Evolutionary conservation across 2,329 filamentous ascomycete genomes (phyloP).

Genomic region (Cucurbitaria berberidis): DNA sequence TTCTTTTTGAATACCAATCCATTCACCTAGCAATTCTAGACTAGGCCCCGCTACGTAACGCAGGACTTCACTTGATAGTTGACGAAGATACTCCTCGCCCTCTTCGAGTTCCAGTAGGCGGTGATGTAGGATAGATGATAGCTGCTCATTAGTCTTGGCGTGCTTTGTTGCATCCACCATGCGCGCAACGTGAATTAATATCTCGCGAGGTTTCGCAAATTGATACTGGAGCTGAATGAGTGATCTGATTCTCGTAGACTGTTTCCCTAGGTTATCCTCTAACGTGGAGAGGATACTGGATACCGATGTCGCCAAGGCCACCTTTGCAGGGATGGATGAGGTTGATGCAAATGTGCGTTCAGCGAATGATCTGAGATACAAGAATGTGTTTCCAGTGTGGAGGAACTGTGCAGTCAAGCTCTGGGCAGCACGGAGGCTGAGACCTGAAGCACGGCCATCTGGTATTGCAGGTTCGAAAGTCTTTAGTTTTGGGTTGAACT

Average conservation of each 20-base stretch:
- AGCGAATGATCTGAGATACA: conserved; percentile 45
- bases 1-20: conserved; percentile 70
- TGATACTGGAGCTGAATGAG: conserved; percentile 51
- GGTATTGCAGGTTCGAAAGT: conserved; percentile 59
- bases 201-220: conserved; percentile 55
- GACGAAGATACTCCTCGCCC: conserved; percentile 65
- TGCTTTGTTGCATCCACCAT: conserved; percentile 57
- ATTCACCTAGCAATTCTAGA: conserved; percentile 71
- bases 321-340: conserved; percentile 46
- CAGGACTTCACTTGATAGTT: conserved; percentile 71
- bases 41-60: conserved; percentile 68
- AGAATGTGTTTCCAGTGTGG: conserved; percentile 45
- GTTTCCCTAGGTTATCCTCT: conserved; percentile 48
- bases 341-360: conserved; percentile 45
- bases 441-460: conserved; percentile 57
- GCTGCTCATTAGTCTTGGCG: conserved; percentile 47
- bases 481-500: conserved; percentile 60
- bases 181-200: conserved; percentile 60
- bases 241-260: conserved; percentile 35
- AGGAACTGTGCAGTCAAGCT: conserved; percentile 59
- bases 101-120: conserved; percentile 62
- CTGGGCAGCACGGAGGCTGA: conserved; percentile 56
- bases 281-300: conserved; percentile 49
- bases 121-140: conserved; percentile 48
- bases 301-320: conserved; percentile 52